Evolutionary conservation across 2,329 filamentous ascomycete species (phyloP).

Genomic region (Aspergillus ustus): DNA sequence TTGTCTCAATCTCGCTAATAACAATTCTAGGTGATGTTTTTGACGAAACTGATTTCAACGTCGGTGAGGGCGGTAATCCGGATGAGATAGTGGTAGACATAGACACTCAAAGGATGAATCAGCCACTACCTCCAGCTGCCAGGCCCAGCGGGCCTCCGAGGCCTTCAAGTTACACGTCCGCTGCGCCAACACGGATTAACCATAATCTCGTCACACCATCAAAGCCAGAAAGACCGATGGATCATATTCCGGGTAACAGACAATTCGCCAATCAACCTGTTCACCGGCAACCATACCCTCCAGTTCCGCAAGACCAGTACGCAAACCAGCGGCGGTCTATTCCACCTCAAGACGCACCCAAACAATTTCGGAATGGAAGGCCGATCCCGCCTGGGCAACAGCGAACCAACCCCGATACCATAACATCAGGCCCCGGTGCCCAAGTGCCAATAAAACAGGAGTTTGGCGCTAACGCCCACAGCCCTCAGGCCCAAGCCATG

Average conservation of each 20-base stretch:
- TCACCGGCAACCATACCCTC: slow-evolving; percentile 28
- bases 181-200: slow-evolving; percentile 26
- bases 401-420: slow-evolving; percentile 17
- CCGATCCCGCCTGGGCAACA: slow-evolving; percentile 25
- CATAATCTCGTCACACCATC: slow-evolving; percentile 42
- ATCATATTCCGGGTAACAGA: slow-evolving; percentile 24
- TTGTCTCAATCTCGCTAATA: slow-evolving; percentile 23
- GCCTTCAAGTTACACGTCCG: slow-evolving; percentile 25
- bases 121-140: slow-evolving; percentile 33
- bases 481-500: slow-evolving; percentile 27
- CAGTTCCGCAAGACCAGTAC: slow-evolving; percentile 22
- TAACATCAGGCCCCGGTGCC: slow-evolving; percentile 18
- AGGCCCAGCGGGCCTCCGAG: slow-evolving; percentile 27
- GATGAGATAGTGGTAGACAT: slow-evolving; percentile 71
- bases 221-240: slow-evolving; percentile 41
- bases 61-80: slow-evolving; percentile 70
- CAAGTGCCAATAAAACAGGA: slow-evolving; percentile 35
- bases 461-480: slow-evolving; percentile 19
- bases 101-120: slow-evolving; percentile 32
- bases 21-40: slow-evolving; percentile 60
- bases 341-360: slow-evolving; percentile 23
- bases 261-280: slow-evolving; percentile 29
- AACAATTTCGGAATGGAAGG: slow-evolving; percentile 28
- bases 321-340: slow-evolving; percentile 24
- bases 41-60: slow-evolving; percentile 76